A percentile compares a stretch with the other conserved stretches of the same genome.
Conservation (phyloP, 352 stramenopile species). For the Ophiocytium majus region DNA sequence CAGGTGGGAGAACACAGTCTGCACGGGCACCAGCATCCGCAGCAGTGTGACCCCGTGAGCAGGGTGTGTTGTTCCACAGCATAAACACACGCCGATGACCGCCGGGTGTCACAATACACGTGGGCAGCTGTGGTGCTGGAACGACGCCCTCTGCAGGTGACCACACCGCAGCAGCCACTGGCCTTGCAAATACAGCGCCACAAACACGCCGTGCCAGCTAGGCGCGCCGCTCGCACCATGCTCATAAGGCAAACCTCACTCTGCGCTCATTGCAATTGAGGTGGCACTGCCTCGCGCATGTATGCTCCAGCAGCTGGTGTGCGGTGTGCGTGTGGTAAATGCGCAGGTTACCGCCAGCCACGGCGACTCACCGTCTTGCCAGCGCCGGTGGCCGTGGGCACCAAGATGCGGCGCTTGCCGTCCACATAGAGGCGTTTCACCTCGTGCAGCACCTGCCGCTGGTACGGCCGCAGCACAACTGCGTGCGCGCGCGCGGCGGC, state of each 20-base stretch:
- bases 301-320: not conserved
- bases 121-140: not conserved
- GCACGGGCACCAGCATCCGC: not conserved
- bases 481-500: not conserved
- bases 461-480: conserved; percentile 45
- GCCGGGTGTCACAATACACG: not conserved
- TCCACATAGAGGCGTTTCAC: conserved; percentile 31
- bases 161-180: not conserved
- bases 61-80: not conserved
- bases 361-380: conserved; percentile 44
- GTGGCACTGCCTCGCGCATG: not conserved
- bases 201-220: not conserved
- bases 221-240: too few relatives aligned
- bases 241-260: too few relatives aligned
- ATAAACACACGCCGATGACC: not conserved
- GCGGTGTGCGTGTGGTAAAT: not conserved
- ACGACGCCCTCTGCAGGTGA: not conserved
- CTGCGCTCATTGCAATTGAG: too few relatives aligned
- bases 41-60: not conserved
- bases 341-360: not conserved
- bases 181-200: not conserved
- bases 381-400: conserved; percentile 48
- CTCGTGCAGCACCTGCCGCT: conserved; percentile 30
- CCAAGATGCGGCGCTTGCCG: conserved; percentile 35
- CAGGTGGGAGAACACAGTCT: conserved; percentile 16